These are phyloP conservation scores for Keqinozyma sinolaborantium DNA, from an alignment of 1,139 yeast species.

Conservation along the genomic window DNA sequence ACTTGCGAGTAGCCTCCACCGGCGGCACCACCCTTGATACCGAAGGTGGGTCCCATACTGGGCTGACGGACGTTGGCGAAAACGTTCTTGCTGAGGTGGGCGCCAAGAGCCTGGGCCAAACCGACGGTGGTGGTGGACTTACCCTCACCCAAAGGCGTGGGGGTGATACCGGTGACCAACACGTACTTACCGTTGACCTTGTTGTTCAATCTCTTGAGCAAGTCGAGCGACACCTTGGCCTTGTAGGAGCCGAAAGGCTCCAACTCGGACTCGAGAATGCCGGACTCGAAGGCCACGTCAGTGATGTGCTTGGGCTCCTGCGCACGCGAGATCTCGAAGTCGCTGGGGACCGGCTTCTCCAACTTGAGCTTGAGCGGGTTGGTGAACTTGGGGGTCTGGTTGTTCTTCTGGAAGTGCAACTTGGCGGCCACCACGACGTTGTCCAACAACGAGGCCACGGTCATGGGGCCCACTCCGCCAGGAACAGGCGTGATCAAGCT, in stretches of 20 bases:
- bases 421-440: conserved; percentile 86
- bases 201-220: conserved; percentile 67
- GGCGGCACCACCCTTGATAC: conserved; percentile 99
- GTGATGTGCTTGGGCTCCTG: conserved; percentile 85
- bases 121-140: conserved; percentile 97
- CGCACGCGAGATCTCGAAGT: conserved; percentile 85
- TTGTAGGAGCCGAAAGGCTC: conserved; percentile 92
- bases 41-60: conserved; percentile 98
- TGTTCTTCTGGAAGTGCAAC: conserved; percentile 40
- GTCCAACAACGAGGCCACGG: conserved; percentile 91
- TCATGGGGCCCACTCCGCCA: conserved; percentile 99
- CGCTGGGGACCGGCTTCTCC: conserved; percentile 85
- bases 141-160: conserved; percentile 98
- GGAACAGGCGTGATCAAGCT: conserved; percentile 92
- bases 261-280: conserved; percentile 75
- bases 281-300: conserved; percentile 81
- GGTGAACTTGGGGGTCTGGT: conserved; percentile 48
- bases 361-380: conserved; percentile 65
- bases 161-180: conserved; percentile 95
- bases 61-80: conserved; percentile 98
- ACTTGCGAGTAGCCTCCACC: conserved; percentile 99
- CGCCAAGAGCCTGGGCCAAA: conserved; percentile 92
- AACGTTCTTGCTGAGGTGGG: conserved; percentile 80
- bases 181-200: conserved; percentile 84
- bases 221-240: conserved; percentile 80